Conservation (phyloP, 148 eudicot genomes). For the Chenopodium berlandieri region DNA sequence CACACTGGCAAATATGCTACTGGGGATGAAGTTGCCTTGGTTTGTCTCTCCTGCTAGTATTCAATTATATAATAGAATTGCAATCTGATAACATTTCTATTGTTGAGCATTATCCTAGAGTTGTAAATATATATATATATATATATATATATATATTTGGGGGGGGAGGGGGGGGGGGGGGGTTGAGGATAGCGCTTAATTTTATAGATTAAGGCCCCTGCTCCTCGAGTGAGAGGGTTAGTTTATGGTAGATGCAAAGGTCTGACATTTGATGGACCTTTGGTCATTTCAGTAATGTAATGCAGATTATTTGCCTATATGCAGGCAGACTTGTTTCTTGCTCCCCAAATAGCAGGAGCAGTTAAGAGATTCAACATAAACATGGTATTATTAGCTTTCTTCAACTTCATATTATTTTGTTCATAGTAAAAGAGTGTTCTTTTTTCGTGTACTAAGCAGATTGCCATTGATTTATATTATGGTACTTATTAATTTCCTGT, state of each 20-base stretch:
- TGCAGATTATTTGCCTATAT: constrained; percentile 1
- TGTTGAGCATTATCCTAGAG: background rate
- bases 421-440: background rate
- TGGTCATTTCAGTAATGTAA: background rate
- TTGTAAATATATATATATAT: too few relatives aligned
- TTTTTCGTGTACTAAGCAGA: background rate
- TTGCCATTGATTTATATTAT: background rate
- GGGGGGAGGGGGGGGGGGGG: too few relatives aligned
- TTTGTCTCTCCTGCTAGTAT: constrained; percentile 28
- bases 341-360: constrained; percentile 72
- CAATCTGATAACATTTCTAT: background rate
- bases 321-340: constrained; percentile 86
- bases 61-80: background rate
- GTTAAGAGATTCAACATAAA: constrained; percentile 57
- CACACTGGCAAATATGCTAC: constrained; percentile 89
- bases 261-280: background rate
- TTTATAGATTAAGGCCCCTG: background rate
- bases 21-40: constrained; percentile 83
- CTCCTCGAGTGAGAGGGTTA: background rate
- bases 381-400: constrained; percentile 46
- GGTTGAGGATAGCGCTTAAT: background rate
- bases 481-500: background rate
- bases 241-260: background rate
- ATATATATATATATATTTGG: background rate
- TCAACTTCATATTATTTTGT: background rate